Evolutionary conservation across 2,329 filamentous ascomycete genomes (phyloP).

Genomic region (Xylariaceae sp.): DNA sequence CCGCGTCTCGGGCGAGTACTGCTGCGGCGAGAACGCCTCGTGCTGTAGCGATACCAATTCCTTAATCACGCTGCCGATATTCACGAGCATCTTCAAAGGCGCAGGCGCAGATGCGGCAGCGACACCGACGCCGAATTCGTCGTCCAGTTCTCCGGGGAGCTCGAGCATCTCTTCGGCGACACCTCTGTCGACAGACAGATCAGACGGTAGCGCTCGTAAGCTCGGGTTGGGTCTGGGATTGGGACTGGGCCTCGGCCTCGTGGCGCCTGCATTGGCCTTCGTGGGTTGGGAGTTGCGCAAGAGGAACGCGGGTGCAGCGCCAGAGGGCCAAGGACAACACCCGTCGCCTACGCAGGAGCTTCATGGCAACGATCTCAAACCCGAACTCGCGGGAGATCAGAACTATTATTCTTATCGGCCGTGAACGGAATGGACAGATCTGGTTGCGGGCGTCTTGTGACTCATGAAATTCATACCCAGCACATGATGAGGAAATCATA

Average conservation of each 20-base stretch:
- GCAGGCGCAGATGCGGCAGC: background rate
- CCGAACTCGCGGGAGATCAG: too few relatives aligned
- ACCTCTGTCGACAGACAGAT: background rate
- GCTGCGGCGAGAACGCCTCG: slow-evolving; percentile 25
- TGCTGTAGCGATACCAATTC: slow-evolving; percentile 22
- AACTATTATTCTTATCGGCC: too few relatives aligned
- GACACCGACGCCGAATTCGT: background rate
- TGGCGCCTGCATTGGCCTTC: slow-evolving; percentile 18
- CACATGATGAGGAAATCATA: too few relatives aligned
- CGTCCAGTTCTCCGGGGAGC: background rate
- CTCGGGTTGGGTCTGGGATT: slow-evolving; percentile 27
- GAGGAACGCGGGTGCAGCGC: too few relatives aligned
- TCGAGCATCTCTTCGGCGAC: background rate
- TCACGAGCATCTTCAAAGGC: slow-evolving; percentile 6
- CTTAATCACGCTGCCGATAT: slow-evolving; percentile 16
- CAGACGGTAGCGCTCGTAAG: slow-evolving; percentile 1
- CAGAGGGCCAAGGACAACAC: too few relatives aligned
- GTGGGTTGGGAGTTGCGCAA: slow-evolving; percentile 24
- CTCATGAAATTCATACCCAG: too few relatives aligned
- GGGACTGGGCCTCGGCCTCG: slow-evolving; percentile 15
- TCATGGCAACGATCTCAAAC: too few relatives aligned
- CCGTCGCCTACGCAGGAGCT: too few relatives aligned
- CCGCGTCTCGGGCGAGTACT: slow-evolving; percentile 18
- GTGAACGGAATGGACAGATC: too few relatives aligned
- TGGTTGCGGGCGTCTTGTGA: too few relatives aligned